Evolutionary conservation across 306 rosid genomes (phyloP).

Genomic region (Pterocarpus santalinus): DNA sequence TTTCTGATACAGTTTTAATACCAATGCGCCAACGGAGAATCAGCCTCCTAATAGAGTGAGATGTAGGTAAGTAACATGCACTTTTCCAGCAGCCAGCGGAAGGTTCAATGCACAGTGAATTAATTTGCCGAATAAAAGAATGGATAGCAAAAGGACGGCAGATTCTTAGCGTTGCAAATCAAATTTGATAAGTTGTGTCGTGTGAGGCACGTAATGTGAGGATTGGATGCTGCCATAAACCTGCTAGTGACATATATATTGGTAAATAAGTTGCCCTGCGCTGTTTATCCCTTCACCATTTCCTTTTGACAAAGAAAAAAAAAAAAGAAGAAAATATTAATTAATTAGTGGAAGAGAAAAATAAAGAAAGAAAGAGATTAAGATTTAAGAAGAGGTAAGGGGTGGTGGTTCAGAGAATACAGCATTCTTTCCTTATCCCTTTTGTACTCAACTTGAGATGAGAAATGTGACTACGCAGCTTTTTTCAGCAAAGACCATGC

Average conservation of each 20-base stretch:
- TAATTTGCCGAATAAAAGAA: not conserved
- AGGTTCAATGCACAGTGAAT: slow-evolving; percentile 55
- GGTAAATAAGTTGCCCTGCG: slow-evolving; percentile 1
- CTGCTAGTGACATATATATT: slow-evolving; percentile 34
- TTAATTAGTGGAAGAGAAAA: slow-evolving; percentile 7
- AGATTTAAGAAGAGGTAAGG: not conserved
- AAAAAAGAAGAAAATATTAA: slow-evolving; percentile 5
- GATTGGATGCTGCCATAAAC: slow-evolving; percentile 52
- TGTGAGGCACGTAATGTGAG: slow-evolving; percentile 72
- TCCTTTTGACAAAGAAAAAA: slow-evolving; percentile 4
- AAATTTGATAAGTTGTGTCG: slow-evolving; percentile 52
- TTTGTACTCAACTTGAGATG: slow-evolving; percentile 35
- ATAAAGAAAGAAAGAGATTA: slow-evolving; percentile 1
- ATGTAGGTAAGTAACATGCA: slow-evolving; percentile 35
- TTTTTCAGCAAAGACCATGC: slow-evolving; percentile 47
- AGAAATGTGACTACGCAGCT: slow-evolving; percentile 43
- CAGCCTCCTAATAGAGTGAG: slow-evolving; percentile 15
- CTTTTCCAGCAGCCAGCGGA: not conserved
- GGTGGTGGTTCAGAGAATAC: slow-evolving; percentile 43
- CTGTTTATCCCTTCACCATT: slow-evolving; percentile 16
- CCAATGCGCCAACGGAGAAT: not conserved
- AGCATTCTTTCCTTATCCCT: slow-evolving; percentile 51
- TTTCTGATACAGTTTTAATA: not conserved
- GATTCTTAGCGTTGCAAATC: slow-evolving; percentile 68
- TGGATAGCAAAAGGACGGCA: slow-evolving; percentile 23